phyloP scores from a whole-genome alignment of 345 rosid species.

The Eucalyptus polybractea region DNA sequence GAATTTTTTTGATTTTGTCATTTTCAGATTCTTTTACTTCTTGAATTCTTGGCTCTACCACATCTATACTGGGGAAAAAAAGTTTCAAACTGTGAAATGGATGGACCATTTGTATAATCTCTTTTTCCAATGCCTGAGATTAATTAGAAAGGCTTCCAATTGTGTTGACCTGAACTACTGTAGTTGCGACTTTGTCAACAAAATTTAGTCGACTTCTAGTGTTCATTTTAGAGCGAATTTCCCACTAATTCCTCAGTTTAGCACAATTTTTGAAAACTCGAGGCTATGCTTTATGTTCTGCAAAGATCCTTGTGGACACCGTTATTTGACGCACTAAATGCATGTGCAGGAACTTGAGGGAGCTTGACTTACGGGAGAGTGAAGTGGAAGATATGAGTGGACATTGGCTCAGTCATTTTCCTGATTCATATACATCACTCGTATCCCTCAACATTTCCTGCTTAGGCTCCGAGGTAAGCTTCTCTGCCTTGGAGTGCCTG shows the following conservation, averaged over 20 bases:
- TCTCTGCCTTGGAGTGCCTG: conserved; percentile 66
- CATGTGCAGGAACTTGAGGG: conserved; percentile 58
- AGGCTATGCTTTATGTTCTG: not conserved
- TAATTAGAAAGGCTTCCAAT: not conserved
- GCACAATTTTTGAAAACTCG: not conserved
- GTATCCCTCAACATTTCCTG: conserved; percentile 85
- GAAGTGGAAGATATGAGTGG: conserved; percentile 87
- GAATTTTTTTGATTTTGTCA: not conserved
- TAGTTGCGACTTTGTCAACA: not conserved
- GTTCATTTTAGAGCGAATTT: not conserved
- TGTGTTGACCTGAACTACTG: not conserved
- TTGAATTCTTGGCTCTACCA: not conserved
- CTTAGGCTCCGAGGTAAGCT: conserved; percentile 54
- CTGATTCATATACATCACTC: conserved; percentile 60
- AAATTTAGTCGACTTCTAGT: not conserved
- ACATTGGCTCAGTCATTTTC: conserved; percentile 84
- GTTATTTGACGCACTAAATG: not conserved
- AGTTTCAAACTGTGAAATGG: not conserved
- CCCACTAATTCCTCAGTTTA: not conserved
- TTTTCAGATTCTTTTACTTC: not conserved
- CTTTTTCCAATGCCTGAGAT: not conserved
- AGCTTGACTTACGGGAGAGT: conserved; percentile 74
- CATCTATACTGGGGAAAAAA: not conserved
- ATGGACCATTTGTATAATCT: not conserved
- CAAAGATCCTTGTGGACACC: not conserved